phyloP scores from a whole-genome alignment of 2,329 filamentous ascomycete genomes.

The Neopestalotiopsis sp. region DNA sequence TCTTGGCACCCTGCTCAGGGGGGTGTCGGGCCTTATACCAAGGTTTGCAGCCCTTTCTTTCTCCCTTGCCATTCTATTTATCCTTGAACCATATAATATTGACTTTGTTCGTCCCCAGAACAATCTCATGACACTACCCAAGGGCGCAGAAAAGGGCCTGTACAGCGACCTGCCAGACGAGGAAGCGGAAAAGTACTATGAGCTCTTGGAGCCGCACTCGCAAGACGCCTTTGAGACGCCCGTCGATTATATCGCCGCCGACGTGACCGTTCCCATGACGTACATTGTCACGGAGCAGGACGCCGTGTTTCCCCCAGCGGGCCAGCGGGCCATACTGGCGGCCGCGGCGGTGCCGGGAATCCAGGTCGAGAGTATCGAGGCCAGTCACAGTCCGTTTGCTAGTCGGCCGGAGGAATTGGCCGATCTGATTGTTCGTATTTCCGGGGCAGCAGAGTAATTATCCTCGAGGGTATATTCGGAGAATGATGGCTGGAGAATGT shows the following conservation, averaged over 20 bases:
- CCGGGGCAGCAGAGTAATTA: not conserved
- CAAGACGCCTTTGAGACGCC: conserved; percentile 27
- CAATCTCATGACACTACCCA: conserved; percentile 16
- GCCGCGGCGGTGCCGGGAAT: conserved; percentile 3
- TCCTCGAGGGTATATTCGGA: too few relatives aligned
- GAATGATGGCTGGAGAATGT: too few relatives aligned
- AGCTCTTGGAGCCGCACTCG: conserved; percentile 22
- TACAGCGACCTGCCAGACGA: conserved; percentile 25
- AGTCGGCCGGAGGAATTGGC: conserved; percentile 4
- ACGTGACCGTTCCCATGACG: conserved; percentile 24
- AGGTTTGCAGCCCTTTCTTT: not conserved
- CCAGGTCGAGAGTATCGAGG: conserved; percentile 4
- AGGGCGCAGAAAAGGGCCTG: conserved; percentile 22
- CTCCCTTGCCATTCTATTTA: not conserved
- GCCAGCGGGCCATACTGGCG: conserved; percentile 11
- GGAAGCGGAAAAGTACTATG: conserved; percentile 21
- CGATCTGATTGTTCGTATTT: not conserved
- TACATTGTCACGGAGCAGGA: conserved; percentile 26
- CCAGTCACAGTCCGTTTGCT: conserved; percentile 16
- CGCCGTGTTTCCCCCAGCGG: conserved; percentile 8
- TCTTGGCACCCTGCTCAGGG: conserved; percentile 12
- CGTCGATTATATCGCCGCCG: conserved; percentile 22
- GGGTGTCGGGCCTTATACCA: conserved; percentile 10
- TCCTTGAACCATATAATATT: not conserved
- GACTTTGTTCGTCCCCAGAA: conserved; percentile 6